phyloP scores from a whole-genome alignment of 2,329 filamentous ascomycete genomes.

The Diaporthe velutina region DNA sequence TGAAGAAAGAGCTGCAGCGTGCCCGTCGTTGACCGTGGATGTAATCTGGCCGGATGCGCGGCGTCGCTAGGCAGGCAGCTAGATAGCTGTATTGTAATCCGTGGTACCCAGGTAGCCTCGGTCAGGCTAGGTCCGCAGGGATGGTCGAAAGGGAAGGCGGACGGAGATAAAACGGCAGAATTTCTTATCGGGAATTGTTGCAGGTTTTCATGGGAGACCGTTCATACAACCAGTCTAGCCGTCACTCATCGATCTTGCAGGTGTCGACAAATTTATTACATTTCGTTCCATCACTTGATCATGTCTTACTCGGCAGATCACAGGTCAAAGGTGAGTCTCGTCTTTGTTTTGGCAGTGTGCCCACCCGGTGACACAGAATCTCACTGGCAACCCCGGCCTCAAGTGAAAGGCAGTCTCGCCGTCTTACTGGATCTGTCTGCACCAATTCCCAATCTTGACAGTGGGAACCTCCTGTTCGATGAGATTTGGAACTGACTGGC shows the following conservation, averaged over 20 bases:
- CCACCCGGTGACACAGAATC: neutral
- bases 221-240: neutral
- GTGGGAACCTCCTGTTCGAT: slow-evolving; percentile 21
- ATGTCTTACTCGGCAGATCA: slow-evolving; percentile 31
- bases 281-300: slow-evolving; percentile 9
- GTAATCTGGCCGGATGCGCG: slow-evolving; percentile 38
- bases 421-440: neutral
- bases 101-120: neutral
- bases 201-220: slow-evolving; percentile 25
- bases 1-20: neutral
- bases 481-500: slow-evolving; percentile 34
- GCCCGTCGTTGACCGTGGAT: neutral
- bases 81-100: neutral
- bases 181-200: slow-evolving; percentile 26
- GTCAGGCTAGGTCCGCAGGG: neutral
- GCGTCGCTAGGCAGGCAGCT: neutral
- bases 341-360: neutral
- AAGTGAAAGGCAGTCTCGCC: slow-evolving; percentile 16
- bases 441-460: neutral
- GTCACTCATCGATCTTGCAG: neutral
- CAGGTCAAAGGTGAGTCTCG: slow-evolving; percentile 39
- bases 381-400: slow-evolving; percentile 13
- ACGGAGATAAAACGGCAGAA: slow-evolving; percentile 21
- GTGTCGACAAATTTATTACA: neutral
- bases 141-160: slow-evolving; percentile 14